These are phyloP conservation scores for Nannochloropsis salina DNA, from an alignment of 108 stramenopile genomes.

Conservation along the genomic window DNA sequence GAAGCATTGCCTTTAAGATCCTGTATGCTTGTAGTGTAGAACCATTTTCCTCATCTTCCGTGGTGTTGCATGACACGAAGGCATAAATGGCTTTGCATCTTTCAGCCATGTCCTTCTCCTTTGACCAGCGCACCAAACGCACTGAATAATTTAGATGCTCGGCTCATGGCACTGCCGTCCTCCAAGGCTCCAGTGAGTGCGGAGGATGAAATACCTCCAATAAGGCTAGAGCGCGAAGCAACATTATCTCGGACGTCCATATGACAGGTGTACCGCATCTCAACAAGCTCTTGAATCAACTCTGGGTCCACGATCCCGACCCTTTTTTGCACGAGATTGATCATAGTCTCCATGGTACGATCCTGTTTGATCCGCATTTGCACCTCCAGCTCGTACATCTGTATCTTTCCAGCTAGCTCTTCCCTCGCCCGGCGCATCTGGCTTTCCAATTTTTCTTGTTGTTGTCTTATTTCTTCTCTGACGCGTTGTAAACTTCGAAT, in stretches of 20 bases:
- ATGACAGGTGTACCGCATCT: constrained; percentile 16
- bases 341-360: not conserved
- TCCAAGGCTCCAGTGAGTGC: not conserved
- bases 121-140: constrained; percentile 12
- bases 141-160: not conserved
- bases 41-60: too few relatives aligned
- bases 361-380: constrained; percentile 11
- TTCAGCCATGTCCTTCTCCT: not conserved
- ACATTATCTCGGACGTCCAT: not conserved
- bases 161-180: not conserved
- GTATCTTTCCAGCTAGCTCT: not conserved
- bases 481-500: not conserved
- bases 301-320: not conserved
- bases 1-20: too few relatives aligned
- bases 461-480: not conserved
- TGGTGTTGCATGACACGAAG: too few relatives aligned
- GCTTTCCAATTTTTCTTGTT: not conserved
- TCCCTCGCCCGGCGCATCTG: not conserved
- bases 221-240: not conserved
- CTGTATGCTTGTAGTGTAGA: too few relatives aligned
- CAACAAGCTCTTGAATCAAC: constrained; percentile 5
- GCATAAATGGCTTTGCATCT: too few relatives aligned
- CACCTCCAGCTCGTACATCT: not conserved
- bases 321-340: not conserved
- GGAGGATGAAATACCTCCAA: constrained; percentile 15